These are phyloP conservation scores for Drechslera avenae DNA, from an alignment of 2,329 filamentous ascomycete species.

Conservation along the genomic window DNA sequence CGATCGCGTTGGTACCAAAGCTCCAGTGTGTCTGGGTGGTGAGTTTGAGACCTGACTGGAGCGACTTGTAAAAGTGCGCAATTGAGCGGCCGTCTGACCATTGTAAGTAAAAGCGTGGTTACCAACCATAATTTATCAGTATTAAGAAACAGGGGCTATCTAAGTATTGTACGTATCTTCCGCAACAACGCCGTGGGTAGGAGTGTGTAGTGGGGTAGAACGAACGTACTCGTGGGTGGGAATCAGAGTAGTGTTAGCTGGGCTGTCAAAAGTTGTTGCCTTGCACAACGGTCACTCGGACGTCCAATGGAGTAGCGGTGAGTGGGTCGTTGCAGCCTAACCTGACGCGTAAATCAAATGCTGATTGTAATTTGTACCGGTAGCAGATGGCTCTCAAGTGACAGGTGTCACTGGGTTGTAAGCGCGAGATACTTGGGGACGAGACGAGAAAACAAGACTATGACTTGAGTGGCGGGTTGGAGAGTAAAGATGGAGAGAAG, in stretches of 20 bases:
- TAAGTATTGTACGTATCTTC: conserved; percentile 1
- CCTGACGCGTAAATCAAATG: not conserved
- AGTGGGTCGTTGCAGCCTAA: not conserved
- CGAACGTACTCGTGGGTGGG: not conserved
- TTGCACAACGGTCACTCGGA: not conserved
- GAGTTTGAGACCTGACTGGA: not conserved
- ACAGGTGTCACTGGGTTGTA: too few species aligned
- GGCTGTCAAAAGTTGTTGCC: not conserved
- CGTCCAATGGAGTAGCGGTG: not conserved
- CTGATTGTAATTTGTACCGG: too few species aligned
- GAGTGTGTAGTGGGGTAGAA: not conserved
- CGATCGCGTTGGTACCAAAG: not conserved
- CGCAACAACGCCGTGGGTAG: conserved; percentile 2
- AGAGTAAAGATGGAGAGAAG: too few species aligned
- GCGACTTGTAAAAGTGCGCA: not conserved
- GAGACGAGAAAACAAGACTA: too few species aligned
- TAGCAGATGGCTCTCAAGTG: too few species aligned
- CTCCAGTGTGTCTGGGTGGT: not conserved
- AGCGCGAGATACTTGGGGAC: too few species aligned
- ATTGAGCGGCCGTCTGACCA: not conserved
- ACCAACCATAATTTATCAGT: conserved; percentile 2
- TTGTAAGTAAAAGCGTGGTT: not conserved
- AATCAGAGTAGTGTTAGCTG: not conserved
- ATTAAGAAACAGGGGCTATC: not conserved
- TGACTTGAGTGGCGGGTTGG: too few species aligned